Evolutionary conservation across 129 eudicot genomes (phyloP).

Genomic region (Artemisia argyi): DNA sequence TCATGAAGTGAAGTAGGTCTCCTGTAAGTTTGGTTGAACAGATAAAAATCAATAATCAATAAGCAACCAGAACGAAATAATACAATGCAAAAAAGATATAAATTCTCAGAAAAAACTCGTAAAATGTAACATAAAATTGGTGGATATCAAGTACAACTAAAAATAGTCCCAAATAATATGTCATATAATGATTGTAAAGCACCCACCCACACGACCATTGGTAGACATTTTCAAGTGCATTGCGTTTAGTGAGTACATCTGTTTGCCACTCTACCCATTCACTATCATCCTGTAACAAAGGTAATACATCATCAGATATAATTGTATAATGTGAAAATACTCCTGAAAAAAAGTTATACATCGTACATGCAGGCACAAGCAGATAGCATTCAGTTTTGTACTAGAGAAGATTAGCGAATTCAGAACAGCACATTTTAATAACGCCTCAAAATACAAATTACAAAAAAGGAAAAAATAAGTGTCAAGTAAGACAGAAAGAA

Average conservation of each 20-base stretch:
- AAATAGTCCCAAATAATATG: background rate
- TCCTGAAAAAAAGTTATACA: background rate
- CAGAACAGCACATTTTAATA: background rate
- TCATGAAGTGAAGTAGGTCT: constrained; percentile 91
- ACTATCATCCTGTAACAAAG: constrained; percentile 62
- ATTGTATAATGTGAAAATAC: background rate
- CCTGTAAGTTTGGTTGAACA: constrained; percentile 44
- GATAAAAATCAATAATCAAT: constrained; percentile 6
- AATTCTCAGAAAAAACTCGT: background rate
- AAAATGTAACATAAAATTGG: constrained; percentile 2
- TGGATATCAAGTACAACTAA: background rate
- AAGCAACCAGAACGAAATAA: constrained; percentile 1
- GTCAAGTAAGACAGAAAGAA: background rate
- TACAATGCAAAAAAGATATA: background rate
- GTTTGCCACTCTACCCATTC: constrained; percentile 96
- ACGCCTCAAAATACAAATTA: background rate
- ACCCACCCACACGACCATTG: constrained; percentile 99
- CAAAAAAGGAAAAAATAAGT: background rate
- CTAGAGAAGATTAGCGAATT: background rate
- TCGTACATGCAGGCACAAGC: background rate
- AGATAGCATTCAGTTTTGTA: background rate
- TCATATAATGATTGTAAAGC: background rate
- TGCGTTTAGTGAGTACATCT: constrained; percentile 78
- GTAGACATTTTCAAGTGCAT: constrained; percentile 78
- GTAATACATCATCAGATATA: constrained; percentile 10